Conservation (phyloP, 768 basidiomycete species). For the Trametes cubensis region DNA sequence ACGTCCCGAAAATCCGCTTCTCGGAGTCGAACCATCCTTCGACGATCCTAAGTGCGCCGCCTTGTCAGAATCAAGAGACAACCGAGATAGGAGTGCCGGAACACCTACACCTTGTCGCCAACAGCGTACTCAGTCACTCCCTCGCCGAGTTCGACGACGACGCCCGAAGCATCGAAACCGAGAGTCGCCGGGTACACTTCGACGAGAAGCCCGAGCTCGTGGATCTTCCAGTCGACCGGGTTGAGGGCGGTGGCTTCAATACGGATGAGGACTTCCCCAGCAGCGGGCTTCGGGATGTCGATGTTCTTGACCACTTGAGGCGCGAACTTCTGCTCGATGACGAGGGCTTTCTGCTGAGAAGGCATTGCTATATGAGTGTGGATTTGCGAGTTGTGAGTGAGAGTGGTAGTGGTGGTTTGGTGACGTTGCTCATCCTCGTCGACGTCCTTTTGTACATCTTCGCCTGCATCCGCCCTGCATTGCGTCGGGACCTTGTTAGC, state of each 20-base stretch:
- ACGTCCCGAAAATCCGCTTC: constrained; percentile 1
- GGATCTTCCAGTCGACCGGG: constrained; percentile 40
- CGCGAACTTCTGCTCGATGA: background rate
- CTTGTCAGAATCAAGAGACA: background rate
- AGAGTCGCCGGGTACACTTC: constrained; percentile 32
- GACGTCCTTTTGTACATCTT: background rate
- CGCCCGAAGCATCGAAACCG: constrained; percentile 34
- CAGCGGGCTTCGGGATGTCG: constrained; percentile 42
- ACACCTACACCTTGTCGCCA: constrained; percentile 42
- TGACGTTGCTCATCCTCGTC: background rate
- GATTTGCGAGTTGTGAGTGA: background rate
- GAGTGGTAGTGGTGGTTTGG: background rate
- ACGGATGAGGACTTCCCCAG: constrained; percentile 50
- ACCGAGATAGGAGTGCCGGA: background rate
- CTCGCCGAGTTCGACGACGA: constrained; percentile 41
- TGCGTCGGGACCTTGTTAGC: too few species aligned
- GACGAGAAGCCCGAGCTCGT: constrained; percentile 36
- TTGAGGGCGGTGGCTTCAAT: constrained; percentile 51
- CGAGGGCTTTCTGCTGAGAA: constrained; percentile 12
- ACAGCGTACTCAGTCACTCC: constrained; percentile 29
- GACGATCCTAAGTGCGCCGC: background rate
- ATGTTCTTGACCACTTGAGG: background rate
- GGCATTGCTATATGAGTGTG: background rate
- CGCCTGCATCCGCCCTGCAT: too few species aligned
- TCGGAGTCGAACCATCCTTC: constrained; percentile 5